phyloP scores from a whole-genome alignment of 441 rosid species.

The Mallotus repandus region DNA sequence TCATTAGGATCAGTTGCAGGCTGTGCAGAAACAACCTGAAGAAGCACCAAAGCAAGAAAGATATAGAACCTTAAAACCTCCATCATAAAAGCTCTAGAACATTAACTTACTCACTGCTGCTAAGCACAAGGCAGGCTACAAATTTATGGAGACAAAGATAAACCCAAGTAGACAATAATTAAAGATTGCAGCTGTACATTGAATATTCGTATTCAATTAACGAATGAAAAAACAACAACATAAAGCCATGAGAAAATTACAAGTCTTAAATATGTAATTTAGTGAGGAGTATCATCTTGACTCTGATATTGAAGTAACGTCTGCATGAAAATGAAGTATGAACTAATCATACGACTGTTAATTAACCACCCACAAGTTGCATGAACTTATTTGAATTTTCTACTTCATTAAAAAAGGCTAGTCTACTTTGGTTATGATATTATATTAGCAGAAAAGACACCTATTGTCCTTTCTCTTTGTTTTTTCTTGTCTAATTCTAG shows the following conservation, averaged over 20 bases:
- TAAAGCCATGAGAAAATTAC: conserved; percentile 13
- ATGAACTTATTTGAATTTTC: not conserved
- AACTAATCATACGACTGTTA: not conserved
- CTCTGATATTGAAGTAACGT: not conserved
- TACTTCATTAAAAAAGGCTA: not conserved
- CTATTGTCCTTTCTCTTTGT: conserved; percentile 6
- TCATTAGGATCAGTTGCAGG: conserved; percentile 41
- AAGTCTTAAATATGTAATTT: not conserved
- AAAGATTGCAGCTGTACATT: too few relatives aligned
- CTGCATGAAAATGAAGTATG: not conserved
- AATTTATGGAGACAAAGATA: not conserved
- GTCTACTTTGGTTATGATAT: not conserved
- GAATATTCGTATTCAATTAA: conserved; percentile 14
- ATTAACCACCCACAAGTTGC: not conserved
- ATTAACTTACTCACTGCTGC: not conserved
- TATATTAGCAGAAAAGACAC: conserved; percentile 6
- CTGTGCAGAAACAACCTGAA: conserved; percentile 44
- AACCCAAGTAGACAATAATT: not conserved
- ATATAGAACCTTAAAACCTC: conserved; percentile 30
- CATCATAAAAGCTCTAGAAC: conserved; percentile 27
- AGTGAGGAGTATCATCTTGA: not conserved
- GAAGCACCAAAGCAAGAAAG: conserved; percentile 22
- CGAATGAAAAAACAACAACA: conserved; percentile 19
- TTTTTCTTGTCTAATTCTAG: not conserved
- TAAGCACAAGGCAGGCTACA: conserved; percentile 16